Evolutionary conservation across 805 yeast species (phyloP).

Genomic region (Kodamaea neixiangensis): DNA sequence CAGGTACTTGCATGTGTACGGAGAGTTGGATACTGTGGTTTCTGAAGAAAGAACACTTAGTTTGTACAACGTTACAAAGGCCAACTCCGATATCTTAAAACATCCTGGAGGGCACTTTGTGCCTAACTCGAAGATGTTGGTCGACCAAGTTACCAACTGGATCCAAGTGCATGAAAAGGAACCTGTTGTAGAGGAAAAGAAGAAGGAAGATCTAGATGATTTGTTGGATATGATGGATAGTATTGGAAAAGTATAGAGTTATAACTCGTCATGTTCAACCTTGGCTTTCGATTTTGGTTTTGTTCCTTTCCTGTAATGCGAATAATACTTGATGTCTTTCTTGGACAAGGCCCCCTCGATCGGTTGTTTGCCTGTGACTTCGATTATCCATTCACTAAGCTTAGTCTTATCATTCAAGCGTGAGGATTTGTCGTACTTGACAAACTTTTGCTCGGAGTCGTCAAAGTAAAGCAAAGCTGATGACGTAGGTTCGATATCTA

Average conservation of each 20-base stretch:
- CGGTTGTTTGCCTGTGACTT: constrained; percentile 27
- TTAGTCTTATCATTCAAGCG: constrained; percentile 31
- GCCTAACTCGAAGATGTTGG: constrained; percentile 70
- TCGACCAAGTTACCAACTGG: constrained; percentile 45
- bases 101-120: constrained; percentile 99
- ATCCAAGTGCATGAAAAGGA: constrained; percentile 22
- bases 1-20: constrained; percentile 68
- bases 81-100: constrained; percentile 58
- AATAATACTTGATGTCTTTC: constrained; percentile 29
- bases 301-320: constrained; percentile 33
- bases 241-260: constrained; percentile 20
- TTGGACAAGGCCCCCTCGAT: constrained; percentile 41
- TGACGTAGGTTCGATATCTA: constrained; percentile 16
- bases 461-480: constrained; percentile 33
- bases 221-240: constrained; percentile 43
- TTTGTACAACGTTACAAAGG: constrained; percentile 45
- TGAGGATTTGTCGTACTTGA: constrained; percentile 22
- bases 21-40: constrained; percentile 86
- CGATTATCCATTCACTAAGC: constrained; percentile 36
- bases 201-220: constrained; percentile 27
- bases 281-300: constrained; percentile 17
- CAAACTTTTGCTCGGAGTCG: constrained; percentile 19
- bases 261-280: constrained; percentile 31
- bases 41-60: constrained; percentile 67
- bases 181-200: constrained; percentile 10